Evolutionary conservation across 2,329 filamentous ascomycete species (phyloP).

Genomic region (Knufia fluminis): DNA sequence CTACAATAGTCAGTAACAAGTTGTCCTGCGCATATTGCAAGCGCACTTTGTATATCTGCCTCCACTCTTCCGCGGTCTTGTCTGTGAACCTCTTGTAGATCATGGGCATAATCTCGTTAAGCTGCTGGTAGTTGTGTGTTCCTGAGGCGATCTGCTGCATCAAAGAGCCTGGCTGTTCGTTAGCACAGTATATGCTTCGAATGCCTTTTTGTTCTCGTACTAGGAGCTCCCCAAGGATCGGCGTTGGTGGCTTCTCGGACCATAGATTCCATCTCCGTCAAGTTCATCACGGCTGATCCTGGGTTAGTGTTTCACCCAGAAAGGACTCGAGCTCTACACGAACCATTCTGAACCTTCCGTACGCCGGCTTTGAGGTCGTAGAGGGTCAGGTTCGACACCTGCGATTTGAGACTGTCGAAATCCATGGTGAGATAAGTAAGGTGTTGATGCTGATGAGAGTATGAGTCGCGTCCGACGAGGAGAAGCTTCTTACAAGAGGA

Average conservation of each 20-base stretch:
- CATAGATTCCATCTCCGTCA: slow-evolving; percentile 82
- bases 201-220: background rate
- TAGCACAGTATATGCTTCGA: background rate
- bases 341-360: slow-evolving; percentile 95
- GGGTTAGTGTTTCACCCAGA: slow-evolving; percentile 5
- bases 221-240: slow-evolving; percentile 76
- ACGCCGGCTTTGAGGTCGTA: slow-evolving; percentile 95
- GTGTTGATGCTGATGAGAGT: background rate
- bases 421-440: slow-evolving; percentile 53
- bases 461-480: no score
- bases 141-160: slow-evolving; percentile 99
- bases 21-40: background rate
- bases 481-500: no score
- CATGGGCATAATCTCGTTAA: slow-evolving; percentile 99
- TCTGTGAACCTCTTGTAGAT: slow-evolving; percentile 99
- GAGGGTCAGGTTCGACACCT: slow-evolving; percentile 82
- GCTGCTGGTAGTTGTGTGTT: slow-evolving; percentile 93
- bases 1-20: slow-evolving; percentile 27
- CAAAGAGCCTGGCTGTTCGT: slow-evolving; percentile 51
- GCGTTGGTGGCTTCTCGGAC: slow-evolving; percentile 95
- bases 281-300: slow-evolving; percentile 81
- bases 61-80: slow-evolving; percentile 96
- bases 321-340: slow-evolving; percentile 21
- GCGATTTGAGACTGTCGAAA: slow-evolving; percentile 72
- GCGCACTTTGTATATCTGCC: slow-evolving; percentile 90